These are phyloP conservation scores for Capsicum chinense DNA, from an alignment of 257 asterid genomes.

Conservation along the genomic window DNA sequence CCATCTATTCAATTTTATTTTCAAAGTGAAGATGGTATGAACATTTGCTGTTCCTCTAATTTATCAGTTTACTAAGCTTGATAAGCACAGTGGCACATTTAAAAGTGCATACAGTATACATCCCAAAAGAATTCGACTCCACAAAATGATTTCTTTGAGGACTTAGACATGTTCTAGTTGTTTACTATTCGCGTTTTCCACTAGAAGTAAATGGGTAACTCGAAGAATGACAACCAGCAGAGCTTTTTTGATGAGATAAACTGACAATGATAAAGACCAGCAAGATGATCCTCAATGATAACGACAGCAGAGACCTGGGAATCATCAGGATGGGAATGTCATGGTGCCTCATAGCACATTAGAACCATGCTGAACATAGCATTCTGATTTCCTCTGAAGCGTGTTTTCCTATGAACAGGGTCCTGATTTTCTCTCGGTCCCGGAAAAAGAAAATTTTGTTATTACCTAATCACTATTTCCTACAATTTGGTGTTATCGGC, in stretches of 20 bases:
- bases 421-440: background rate
- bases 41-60: slow-evolving; percentile 11
- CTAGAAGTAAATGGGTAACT: background rate
- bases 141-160: background rate
- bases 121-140: background rate
- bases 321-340: background rate
- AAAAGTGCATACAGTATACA: background rate
- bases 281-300: background rate
- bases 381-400: background rate
- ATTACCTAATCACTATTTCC: slow-evolving; percentile 9
- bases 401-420: background rate
- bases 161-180: background rate
- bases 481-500: slow-evolving; percentile 8
- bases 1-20: background rate
- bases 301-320: background rate
- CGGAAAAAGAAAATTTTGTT: background rate
- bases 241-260: background rate
- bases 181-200: background rate
- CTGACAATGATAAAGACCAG: background rate
- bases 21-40: slow-evolving; percentile 3
- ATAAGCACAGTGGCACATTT: background rate
- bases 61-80: slow-evolving; percentile 19
- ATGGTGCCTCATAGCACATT: slow-evolving; percentile 12
- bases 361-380: slow-evolving; percentile 1
- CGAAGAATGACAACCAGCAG: slow-evolving; percentile 6